phyloP scores from a whole-genome alignment of 164 flowering plant genomes.

The Vitis labrusca region DNA sequence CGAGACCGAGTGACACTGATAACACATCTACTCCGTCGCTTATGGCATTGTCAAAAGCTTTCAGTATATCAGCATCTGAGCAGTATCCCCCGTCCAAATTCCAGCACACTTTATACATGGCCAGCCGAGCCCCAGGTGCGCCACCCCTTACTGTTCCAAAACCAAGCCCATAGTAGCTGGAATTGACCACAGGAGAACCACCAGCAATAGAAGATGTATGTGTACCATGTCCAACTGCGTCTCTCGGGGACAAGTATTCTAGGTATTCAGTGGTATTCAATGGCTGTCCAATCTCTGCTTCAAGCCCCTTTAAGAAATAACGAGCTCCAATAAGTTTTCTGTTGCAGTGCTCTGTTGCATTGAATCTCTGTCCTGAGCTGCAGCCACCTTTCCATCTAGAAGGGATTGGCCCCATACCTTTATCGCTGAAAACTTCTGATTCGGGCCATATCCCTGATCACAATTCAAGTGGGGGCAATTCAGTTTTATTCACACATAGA shows the following conservation, averaged over 20 bases:
- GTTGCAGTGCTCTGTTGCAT: conserved; percentile 4
- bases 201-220: conserved; percentile 15
- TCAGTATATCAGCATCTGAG: conserved; percentile 9
- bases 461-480: no score
- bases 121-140: conserved; percentile 13
- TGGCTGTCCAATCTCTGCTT: not conserved
- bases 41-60: not conserved
- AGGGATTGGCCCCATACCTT: conserved; percentile 8
- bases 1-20: not conserved
- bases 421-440: conserved; percentile 1
- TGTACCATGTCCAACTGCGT: conserved; percentile 13
- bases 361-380: conserved; percentile 6
- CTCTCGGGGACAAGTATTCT: conserved; percentile 5
- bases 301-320: conserved; percentile 2
- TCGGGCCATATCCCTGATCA: conserved; percentile 16
- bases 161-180: conserved; percentile 3
- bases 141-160: conserved; percentile 16
- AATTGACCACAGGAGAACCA: conserved; percentile 7
- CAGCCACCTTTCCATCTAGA: conserved; percentile 7
- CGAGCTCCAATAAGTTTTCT: conserved; percentile 24
- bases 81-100: not conserved
- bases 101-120: conserved; percentile 19
- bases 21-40: not conserved
- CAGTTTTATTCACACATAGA: no score
- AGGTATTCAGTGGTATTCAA: not conserved